Base-by-base conservation (phyloP, 192 early-diverging fungal species). In the Umbelopsis vinacea region DNA sequence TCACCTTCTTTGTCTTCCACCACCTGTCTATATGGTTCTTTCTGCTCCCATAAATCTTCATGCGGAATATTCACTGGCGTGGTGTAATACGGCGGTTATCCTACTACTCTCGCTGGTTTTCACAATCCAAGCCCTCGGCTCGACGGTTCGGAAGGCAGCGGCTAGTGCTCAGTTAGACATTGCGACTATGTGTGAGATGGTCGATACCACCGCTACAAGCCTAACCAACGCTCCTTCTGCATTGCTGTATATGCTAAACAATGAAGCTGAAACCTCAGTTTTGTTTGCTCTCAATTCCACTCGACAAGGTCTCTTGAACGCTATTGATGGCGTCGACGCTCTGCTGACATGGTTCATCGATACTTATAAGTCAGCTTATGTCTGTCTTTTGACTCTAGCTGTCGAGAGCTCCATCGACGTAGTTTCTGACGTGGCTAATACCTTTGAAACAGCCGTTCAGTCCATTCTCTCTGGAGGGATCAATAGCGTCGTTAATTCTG, bases 291-390 rank as follows among this genome's bases (percentile, higher is more conserved):
- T 63, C 17, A 63, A 63, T 63, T 19, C 26, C 66, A 71, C 68
- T 29, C 72, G 47, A n/a, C 66, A 68, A 9, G 57, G 21, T 46
- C 63, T 78, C 11, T 35, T 68, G 14, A 23, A 40, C 19, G 48
- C 37, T 10, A 55, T 80, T 11, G 72, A 46, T 38, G 46, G 74
- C 17, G 17, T 76, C 8, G 50, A 80, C 45, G 37, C 23, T 23
- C 19, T 33, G 35, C 19, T 80, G 45, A 4, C 57, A 6, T 80
- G 69, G 60, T 55, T 76, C 3, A 53, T 80, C n/a, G 46, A 53
- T 19, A 69, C 54, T 10, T 80, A 80, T 50, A 76, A 80, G 54
- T 76, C 69, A 6, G 74, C 75, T 12, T 76, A 76, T 35, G 71
- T 68, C 2, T 80, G 79, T 43, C 54, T 80, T 11, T 52, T 80